Conservation (phyloP, 1,139 yeast genomes). For the Hansenula lynferdii region DNA sequence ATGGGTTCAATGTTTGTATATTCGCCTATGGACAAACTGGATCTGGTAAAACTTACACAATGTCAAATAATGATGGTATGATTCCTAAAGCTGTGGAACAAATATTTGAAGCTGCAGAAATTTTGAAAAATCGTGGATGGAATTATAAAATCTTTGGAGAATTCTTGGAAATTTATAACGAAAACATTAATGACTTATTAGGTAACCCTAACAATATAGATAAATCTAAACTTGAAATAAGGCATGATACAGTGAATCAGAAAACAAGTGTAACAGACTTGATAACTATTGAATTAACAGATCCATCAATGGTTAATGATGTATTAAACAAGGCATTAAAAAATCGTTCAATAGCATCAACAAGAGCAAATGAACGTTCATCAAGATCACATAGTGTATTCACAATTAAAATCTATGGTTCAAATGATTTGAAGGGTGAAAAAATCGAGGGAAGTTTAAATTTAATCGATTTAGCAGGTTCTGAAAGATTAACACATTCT, state of each 20-base stretch:
- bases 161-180: slow-evolving; percentile 88
- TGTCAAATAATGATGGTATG: slow-evolving; percentile 78
- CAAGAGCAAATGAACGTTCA: slow-evolving; percentile 77
- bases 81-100: slow-evolving; percentile 74
- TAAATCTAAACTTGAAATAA: slow-evolving; percentile 55
- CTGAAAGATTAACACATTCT: slow-evolving; percentile 76
- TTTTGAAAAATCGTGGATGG: slow-evolving; percentile 58
- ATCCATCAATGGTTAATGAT: slow-evolving; percentile 44
- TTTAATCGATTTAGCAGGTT: slow-evolving; percentile 81
- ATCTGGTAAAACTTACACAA: slow-evolving; percentile 91
- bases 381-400: slow-evolving; percentile 73
- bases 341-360: slow-evolving; percentile 77
- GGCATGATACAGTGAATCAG: slow-evolving; percentile 54
- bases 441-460: slow-evolving; percentile 59
- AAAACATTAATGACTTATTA: slow-evolving; percentile 66
- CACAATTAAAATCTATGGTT: slow-evolving; percentile 56
- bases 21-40: slow-evolving; percentile 99
- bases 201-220: slow-evolving; percentile 21
- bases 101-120: slow-evolving; percentile 58
- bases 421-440: slow-evolving; percentile 45
- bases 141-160: slow-evolving; percentile 62
- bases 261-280: slow-evolving; percentile 61
- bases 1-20: slow-evolving; percentile 89
- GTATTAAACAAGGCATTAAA: slow-evolving; percentile 51
- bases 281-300: slow-evolving; percentile 42